Evolutionary conservation across 2,329 filamentous ascomycete species (phyloP), one percentile per base, ranked within the genome.

Genomic region (Sporothrix curviconia): DNA sequence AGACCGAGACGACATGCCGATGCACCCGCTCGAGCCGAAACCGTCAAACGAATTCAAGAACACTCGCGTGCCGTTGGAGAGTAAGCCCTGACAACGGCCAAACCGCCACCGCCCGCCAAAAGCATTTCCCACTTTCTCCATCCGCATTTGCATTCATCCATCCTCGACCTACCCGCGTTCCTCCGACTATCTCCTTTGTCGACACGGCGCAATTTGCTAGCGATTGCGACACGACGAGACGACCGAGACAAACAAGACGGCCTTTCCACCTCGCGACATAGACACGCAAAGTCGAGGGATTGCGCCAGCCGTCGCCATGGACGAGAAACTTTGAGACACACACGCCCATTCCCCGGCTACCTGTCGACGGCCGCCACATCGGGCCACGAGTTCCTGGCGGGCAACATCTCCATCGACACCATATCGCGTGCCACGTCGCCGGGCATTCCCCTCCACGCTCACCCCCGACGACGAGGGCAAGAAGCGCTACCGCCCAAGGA

Each of bases 341-440:
- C 50, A 51, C 61, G 22, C 57, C 64, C 24, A 53, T n/a, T 55
- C 3, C 51, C 70, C n/a, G 71, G 70, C 59, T 65, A 66, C 55
- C 69, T 76, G 56, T 67, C 70, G 57, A 68, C 68, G 19, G 67
- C 69, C 12, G 68, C 68, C 22, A 66, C 68, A 53, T 72, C 72
- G 32, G 67, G 69, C 0, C 69, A 70, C 24, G 66, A 72, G 1
- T 70, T 74, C 22, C 70, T 76, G 56, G 65, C 74, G 17, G 68
- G 65, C 58, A 66, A 67, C 58, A 73, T 78, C 61, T 66, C 71
- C 53, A 78, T 78, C 68, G 83, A 89, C 64, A 85, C 89, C 65
- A 85, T 90, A 67, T 96, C 92, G 50, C 84, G 91, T 69, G 89
- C 90, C 39, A 94, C 91, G 43, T 92, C 91, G 1, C 92, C 92